Base-by-base conservation (phyloP, 202 grass and related monocot species). In the Zizania palustris region DNA sequence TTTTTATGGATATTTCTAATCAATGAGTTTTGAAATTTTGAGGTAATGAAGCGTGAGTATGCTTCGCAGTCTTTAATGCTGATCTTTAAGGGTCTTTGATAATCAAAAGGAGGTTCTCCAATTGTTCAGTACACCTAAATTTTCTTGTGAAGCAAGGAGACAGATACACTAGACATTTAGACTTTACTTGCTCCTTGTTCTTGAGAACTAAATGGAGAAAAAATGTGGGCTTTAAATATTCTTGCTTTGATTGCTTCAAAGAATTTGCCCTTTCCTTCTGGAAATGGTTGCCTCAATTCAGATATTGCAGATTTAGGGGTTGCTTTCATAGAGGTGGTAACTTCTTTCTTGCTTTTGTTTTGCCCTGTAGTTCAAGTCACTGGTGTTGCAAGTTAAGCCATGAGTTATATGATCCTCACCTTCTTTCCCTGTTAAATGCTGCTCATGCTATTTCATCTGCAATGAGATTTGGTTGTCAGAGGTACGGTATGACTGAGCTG, bases 111-210 rank as follows among this genome's bases (percentile, higher is more conserved):
- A 55, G 2, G 74, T 59, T 69, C 40, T 6, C 64, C 65, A 69
- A 46, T 57, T 37, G 51, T 37, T 56, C 50, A 54, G 18, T 43
- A 15, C 63, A 67, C 62, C 33, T 44, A 0, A 40, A 37, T 71
- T 79, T 85, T 75, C 83, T 75, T 86, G 77, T 68, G 28, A 67
- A 45, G 77, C 77, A 81, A 76, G 77, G 45, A 70, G 43, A 73
- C 19, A 1, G 10, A 44, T 73, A 38, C 48, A 54, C 20, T 36
- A 6, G 43, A 60, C 51, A 18, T 34, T 36, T 45, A 6, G 43
- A 60, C 51, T 28, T 34, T 42, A 53, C 74, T 64, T 55, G 34
- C 68, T 48, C 65, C 61, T 56, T 33, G 63, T 74, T 43, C 14
- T 72, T 39, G 11, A 38, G 15, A 51, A 67, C 35, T 33, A 66